A percentile compares a stretch with the other conserved stretches of the same genome.
phyloP scores from a whole-genome alignment of 2,329 filamentous ascomycete genomes.

The Drechslerella coelobrocha region DNA sequence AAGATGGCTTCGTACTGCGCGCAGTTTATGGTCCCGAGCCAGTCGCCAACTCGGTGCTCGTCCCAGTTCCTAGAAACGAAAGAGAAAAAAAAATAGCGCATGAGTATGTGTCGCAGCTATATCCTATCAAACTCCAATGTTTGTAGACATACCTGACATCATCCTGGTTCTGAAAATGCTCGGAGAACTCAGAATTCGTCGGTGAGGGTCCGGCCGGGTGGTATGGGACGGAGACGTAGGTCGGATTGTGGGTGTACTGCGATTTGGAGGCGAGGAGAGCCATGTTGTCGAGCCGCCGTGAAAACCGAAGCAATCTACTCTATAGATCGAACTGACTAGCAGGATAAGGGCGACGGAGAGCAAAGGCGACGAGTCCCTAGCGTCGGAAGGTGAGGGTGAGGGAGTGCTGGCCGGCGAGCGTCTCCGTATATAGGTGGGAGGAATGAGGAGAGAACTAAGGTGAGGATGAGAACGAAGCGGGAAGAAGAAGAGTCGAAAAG shows the following conservation, averaged over 20 bases:
- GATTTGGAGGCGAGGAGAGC: constrained; percentile 55
- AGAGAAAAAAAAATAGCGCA: neutral
- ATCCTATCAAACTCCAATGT: constrained; percentile 1
- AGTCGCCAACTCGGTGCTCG: constrained; percentile 88
- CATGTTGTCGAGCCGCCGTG: constrained; percentile 42
- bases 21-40: constrained; percentile 88
- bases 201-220: constrained; percentile 54
- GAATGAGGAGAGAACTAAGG: constrained; percentile 6
- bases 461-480: neutral
- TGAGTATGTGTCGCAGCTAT: constrained; percentile 59
- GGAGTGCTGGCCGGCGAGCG: neutral
- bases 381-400: neutral
- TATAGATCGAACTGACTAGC: constrained; percentile 23
- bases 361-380: neutral
- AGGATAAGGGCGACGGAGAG: constrained; percentile 10
- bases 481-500: neutral
- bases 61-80: constrained; percentile 70
- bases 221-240: constrained; percentile 52
- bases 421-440: constrained; percentile 1
- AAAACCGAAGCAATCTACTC: constrained; percentile 12
- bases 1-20: constrained; percentile 76
- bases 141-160: constrained; percentile 53
- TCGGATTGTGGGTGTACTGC: constrained; percentile 53
- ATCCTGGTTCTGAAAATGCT: constrained; percentile 52
- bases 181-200: constrained; percentile 55